Percentiles rank a stretch among this genome's conserved stretches.
Evolutionary conservation across 331 rosid genomes (phyloP).

Genomic region (Prunus yedoensis): DNA sequence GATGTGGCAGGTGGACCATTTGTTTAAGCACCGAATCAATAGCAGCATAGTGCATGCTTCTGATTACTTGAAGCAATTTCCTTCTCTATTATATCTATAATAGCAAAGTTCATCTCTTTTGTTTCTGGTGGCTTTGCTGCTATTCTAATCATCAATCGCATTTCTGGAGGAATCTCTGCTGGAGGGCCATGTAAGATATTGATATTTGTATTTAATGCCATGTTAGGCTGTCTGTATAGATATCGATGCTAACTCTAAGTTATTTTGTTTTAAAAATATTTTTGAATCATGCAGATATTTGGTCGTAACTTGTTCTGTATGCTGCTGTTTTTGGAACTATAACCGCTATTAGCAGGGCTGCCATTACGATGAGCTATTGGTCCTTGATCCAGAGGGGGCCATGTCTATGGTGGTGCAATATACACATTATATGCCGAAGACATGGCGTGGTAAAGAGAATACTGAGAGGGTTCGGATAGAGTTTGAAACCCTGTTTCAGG

Average conservation of each 20-base stretch:
- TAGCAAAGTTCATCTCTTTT: slow-evolving; percentile 91
- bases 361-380: slow-evolving; percentile 66
- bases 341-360: slow-evolving; percentile 94
- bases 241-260: neutral
- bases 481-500: slow-evolving; percentile 94
- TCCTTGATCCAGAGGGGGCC: slow-evolving; percentile 78
- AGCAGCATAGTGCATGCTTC: slow-evolving; percentile 85
- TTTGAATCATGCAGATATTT: slow-evolving; percentile 59
- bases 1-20: slow-evolving; percentile 80
- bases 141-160: slow-evolving; percentile 80
- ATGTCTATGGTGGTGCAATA: slow-evolving; percentile 92
- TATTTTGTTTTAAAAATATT: slow-evolving; percentile 2
- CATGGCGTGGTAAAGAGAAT: slow-evolving; percentile 92
- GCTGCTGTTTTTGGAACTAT: slow-evolving; percentile 96
- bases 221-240: neutral
- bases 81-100: slow-evolving; percentile 80
- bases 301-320: slow-evolving; percentile 97
- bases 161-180: slow-evolving; percentile 93
- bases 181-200: slow-evolving; percentile 83
- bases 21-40: slow-evolving; percentile 90
- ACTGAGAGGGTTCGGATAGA: slow-evolving; percentile 59
- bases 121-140: slow-evolving; percentile 99
- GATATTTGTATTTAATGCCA: neutral
- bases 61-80: slow-evolving; percentile 87
- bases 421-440: slow-evolving; percentile 96